Conservation (phyloP, 2,329 filamentous ascomycete species). For the Penicillium occitanis region DNA sequence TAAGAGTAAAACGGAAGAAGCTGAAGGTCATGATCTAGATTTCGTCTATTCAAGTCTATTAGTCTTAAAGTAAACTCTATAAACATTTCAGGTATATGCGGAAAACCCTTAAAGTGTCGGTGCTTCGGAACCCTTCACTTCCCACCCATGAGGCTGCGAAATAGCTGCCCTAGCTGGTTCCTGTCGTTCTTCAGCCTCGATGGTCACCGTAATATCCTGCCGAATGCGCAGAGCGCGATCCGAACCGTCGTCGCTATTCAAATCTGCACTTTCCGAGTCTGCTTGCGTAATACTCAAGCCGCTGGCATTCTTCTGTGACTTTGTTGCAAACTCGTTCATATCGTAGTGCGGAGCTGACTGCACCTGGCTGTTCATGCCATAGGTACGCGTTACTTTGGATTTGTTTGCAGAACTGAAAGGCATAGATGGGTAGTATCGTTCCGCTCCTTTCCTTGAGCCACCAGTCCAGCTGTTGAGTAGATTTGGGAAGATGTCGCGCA, state of each 20-base stretch:
- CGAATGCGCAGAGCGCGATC: slow-evolving; percentile 40
- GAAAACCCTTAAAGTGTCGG: neutral
- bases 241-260: slow-evolving; percentile 38
- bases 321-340: slow-evolving; percentile 32
- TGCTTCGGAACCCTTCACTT: neutral
- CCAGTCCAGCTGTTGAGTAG: slow-evolving; percentile 42
- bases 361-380: slow-evolving; percentile 32
- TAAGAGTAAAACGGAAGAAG: no score
- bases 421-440: slow-evolving; percentile 30
- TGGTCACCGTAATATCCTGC: slow-evolving; percentile 41
- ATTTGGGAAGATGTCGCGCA: slow-evolving; percentile 50
- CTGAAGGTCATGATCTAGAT: neutral
- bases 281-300: slow-evolving; percentile 30
- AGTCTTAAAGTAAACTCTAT: neutral
- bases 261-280: slow-evolving; percentile 26
- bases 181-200: slow-evolving; percentile 21
- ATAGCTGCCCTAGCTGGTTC: neutral
- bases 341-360: slow-evolving; percentile 29
- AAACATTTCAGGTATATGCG: neutral
- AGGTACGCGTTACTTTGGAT: slow-evolving; percentile 27
- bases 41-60: neutral
- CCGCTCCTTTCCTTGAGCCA: slow-evolving; percentile 35
- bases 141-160: neutral
- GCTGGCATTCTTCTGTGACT: slow-evolving; percentile 31
- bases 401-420: slow-evolving; percentile 26